phyloP scores from a whole-genome alignment of 2,329 filamentous ascomycete genomes.

The Trichothecium roseum region DNA sequence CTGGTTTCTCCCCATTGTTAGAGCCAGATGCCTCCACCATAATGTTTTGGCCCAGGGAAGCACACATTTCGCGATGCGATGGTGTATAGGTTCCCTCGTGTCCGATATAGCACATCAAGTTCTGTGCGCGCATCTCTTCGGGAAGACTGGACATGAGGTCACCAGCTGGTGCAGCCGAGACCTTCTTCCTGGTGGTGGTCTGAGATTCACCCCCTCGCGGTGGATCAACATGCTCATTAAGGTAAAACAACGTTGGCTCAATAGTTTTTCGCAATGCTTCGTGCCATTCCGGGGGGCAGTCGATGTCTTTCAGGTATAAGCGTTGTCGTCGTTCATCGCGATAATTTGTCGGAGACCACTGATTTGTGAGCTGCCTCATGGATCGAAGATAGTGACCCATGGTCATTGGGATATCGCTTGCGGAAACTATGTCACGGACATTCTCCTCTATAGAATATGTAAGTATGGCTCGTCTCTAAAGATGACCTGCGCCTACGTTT shows the following conservation, averaged over 20 bases:
- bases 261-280: conserved; percentile 68
- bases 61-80: conserved; percentile 95
- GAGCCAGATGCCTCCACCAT: conserved; percentile 85
- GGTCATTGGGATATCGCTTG: conserved; percentile 70
- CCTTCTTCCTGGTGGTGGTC: conserved; percentile 29
- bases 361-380: conserved; percentile 72
- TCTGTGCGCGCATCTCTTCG: conserved; percentile 79
- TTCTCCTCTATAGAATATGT: conserved; percentile 54
- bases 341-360: conserved; percentile 68
- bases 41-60: conserved; percentile 89
- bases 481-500: conserved; percentile 47
- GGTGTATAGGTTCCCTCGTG: conserved; percentile 97
- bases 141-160: conserved; percentile 94
- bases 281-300: conserved; percentile 82
- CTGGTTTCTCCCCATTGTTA: conserved; percentile 65
- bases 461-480: conserved; percentile 6
- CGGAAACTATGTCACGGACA: conserved; percentile 68
- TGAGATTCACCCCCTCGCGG: neutral
- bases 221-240: conserved; percentile 61
- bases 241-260: conserved; percentile 75
- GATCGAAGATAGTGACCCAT: conserved; percentile 85
- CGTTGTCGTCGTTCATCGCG: conserved; percentile 72
- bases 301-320: conserved; percentile 93
- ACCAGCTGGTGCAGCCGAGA: conserved; percentile 61
- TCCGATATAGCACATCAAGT: conserved; percentile 96